These are phyloP conservation scores for Antitrichia curtipendula DNA, from an alignment of 225 moss, liverwort and hornwort genomes.

Conservation along the genomic window DNA sequence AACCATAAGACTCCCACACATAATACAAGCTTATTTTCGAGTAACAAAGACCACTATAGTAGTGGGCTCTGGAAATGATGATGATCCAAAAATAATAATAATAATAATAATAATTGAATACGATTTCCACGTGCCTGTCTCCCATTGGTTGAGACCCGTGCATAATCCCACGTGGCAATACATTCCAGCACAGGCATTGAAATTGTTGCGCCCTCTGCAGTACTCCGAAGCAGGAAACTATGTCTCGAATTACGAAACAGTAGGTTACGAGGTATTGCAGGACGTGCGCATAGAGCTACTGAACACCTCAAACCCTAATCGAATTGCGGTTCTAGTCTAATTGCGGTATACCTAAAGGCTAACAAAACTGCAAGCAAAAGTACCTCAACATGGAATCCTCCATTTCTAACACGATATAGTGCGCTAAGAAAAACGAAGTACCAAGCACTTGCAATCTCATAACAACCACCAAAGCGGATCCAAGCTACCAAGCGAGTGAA, in stretches of 20 bases:
- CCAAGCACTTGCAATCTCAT: background rate
- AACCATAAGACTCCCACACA: background rate
- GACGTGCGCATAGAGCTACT: background rate
- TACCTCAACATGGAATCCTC: background rate
- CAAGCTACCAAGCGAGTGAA: background rate
- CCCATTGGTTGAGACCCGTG: background rate
- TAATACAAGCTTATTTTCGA: background rate
- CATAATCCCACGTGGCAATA: background rate
- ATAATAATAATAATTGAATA: background rate
- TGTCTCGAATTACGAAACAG: background rate
- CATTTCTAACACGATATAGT: background rate
- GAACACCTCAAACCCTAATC: constrained; percentile 8
- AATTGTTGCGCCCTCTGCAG: background rate
- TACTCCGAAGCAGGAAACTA: background rate
- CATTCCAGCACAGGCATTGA: background rate
- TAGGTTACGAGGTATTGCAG: background rate
- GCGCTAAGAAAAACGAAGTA: background rate
- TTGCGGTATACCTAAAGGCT: background rate
- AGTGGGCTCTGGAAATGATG: background rate
- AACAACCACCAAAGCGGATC: background rate
- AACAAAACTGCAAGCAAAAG: background rate
- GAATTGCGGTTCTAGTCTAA: background rate
- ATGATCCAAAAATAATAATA: background rate
- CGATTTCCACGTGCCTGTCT: background rate
- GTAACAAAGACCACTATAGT: background rate